phyloP scores from a whole-genome alignment of 768 basidiomycete species.

The Trametes coccinea region DNA sequence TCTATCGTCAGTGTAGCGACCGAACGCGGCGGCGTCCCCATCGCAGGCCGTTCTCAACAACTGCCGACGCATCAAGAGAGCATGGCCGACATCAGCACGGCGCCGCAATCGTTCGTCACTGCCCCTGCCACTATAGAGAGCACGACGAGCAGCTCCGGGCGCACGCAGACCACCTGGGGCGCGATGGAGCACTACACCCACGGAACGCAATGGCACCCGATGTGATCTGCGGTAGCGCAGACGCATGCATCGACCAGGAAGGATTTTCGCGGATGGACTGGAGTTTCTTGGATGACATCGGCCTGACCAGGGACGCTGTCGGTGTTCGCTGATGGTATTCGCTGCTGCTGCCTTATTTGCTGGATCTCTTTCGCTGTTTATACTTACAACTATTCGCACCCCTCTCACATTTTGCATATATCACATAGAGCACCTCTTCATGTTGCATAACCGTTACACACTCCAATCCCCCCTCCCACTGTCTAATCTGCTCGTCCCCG shows the following conservation, averaged over 20 bases:
- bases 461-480: neutral
- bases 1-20: conserved; percentile 22
- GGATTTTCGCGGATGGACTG: neutral
- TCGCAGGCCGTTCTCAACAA: conserved; percentile 26
- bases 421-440: conserved; percentile 9
- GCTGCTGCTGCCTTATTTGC: neutral
- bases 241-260: neutral
- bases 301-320: neutral
- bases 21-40: conserved; percentile 27
- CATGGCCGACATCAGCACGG: conserved; percentile 66
- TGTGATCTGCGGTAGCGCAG: neutral
- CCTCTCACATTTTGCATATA: conserved; percentile 10
- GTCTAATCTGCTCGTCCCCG: neutral
- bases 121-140: conserved; percentile 60
- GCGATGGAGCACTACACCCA: conserved; percentile 37
- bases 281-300: conserved; percentile 3
- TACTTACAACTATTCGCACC: conserved; percentile 21
- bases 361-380: conserved; percentile 19
- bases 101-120: conserved; percentile 68
- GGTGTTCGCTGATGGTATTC: neutral
- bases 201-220: conserved; percentile 13
- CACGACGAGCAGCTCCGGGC: conserved; percentile 52
- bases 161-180: conserved; percentile 51
- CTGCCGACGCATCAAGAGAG: conserved; percentile 32
- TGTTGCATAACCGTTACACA: conserved; percentile 16